phyloP scores from a whole-genome alignment of 2,329 filamentous ascomycete species.

The Lachnum nothofagi region DNA sequence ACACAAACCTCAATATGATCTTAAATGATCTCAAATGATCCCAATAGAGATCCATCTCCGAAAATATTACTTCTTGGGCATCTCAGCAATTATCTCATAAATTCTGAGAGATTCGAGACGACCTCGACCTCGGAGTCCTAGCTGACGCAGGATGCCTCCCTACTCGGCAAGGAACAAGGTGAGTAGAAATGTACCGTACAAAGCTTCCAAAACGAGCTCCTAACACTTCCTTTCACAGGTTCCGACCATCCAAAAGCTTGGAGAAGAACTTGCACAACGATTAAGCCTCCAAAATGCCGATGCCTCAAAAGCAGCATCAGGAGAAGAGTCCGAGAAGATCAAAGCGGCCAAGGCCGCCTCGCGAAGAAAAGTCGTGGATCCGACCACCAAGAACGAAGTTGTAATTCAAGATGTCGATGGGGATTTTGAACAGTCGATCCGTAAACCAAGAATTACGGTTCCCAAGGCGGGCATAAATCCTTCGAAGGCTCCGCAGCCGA shows the following conservation, averaged over 20 bases:
- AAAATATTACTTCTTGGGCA: neutral
- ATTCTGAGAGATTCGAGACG: too few relatives aligned
- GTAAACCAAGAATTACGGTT: slow-evolving; percentile 18
- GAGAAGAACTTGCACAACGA: slow-evolving; percentile 18
- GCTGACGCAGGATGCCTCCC: slow-evolving; percentile 12
- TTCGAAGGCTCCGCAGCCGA: neutral
- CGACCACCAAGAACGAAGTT: slow-evolving; percentile 21
- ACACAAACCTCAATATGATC: too few relatives aligned
- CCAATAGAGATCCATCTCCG: neutral
- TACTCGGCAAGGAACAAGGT: slow-evolving; percentile 22
- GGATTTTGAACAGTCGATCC: slow-evolving; percentile 18
- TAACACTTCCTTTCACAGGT: slow-evolving; percentile 9
- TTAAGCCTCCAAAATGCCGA: slow-evolving; percentile 19
- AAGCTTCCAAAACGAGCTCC: neutral
- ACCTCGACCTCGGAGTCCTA: neutral
- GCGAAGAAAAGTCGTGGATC: slow-evolving; percentile 17
- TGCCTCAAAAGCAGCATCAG: slow-evolving; percentile 20
- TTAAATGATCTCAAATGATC: neutral
- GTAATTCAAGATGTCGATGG: slow-evolving; percentile 23
- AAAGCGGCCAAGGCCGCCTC: slow-evolving; percentile 19
- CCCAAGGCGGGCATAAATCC: slow-evolving; percentile 9
- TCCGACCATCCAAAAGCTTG: slow-evolving; percentile 22
- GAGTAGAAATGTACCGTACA: neutral
- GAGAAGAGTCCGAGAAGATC: slow-evolving; percentile 20
- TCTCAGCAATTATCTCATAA: neutral